Evolutionary conservation across 805 yeast species (phyloP), one percentile per base, ranked within the genome.

Genomic region (Yarrowia sp.): DNA sequence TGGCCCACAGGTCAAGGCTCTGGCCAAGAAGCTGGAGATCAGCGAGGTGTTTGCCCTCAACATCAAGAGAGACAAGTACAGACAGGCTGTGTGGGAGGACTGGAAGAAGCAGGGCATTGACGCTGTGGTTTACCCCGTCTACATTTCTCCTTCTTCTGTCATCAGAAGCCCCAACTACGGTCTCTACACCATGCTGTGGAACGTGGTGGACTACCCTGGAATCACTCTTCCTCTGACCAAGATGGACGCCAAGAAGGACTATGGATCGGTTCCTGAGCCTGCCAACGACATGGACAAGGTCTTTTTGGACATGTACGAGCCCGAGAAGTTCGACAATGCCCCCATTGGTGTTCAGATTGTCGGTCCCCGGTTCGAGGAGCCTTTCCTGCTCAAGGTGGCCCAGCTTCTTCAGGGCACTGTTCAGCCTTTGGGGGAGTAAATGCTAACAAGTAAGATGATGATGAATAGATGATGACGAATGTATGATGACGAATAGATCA

Each of bases 301-400:
- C 76, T 38, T 55, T 15, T 61, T 68, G 70, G 71, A 64, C 45
- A 56, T 79, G 49, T 86, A 85, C 76, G 79, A 83, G 69, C 82
- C 86, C 10, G 83, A 82, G 64, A 77, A 80, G 63, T 78, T 76
- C 67, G 79, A 81, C 69, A 85, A 85, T 4, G 85, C 85, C 72
- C 89, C 90, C 0, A 85, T 87, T 8, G 80, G 83, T 1, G 71
- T 87, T 8, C 91, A 88, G 74, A 71, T 88, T 35, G 82, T 86
- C 16, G 83, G 87, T 26, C 80, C 83, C 67, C 79, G 87, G 68
- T 83, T 56, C 22, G 63, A 56, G 15, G 63, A 56, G 38, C 48
- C 63, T n/a, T 10, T 56, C n/a, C 11, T 42, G 15, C 10, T 56
- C 16, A 41, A 42, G 48, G 48, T 56, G 5, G 63, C 63, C 4